These are phyloP conservation scores for Carallia pectinifolia DNA, from an alignment of 345 rosid genomes.

Conservation along the genomic window DNA sequence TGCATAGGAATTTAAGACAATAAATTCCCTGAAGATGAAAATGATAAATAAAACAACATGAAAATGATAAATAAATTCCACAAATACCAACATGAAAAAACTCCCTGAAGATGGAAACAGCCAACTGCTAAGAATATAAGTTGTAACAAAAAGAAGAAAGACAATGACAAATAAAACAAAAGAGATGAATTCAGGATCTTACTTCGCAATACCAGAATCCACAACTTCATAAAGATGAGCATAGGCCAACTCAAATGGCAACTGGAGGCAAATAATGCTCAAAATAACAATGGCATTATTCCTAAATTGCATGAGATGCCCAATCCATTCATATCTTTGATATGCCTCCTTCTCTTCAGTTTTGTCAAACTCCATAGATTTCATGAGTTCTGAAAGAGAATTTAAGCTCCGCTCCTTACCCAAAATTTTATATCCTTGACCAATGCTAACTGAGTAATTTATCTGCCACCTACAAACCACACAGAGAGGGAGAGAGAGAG, in stretches of 20 bases:
- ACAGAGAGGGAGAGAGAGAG: constrained; percentile 11
- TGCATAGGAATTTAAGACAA: too few species aligned
- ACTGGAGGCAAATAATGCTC: constrained; percentile 83
- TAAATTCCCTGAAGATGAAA: too few species aligned
- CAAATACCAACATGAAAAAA: too few species aligned
- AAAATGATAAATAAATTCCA: too few species aligned
- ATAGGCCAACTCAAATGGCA: constrained; percentile 96
- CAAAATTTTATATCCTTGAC: constrained; percentile 54
- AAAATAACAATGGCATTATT: constrained; percentile 66
- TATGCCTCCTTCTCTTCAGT: constrained; percentile 61
- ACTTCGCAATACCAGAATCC: constrained; percentile 58
- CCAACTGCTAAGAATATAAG: too few species aligned
- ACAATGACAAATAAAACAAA: background rate
- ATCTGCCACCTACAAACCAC: constrained; percentile 69
- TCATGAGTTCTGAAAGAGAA: constrained; percentile 45
- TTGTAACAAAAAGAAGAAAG: too few species aligned
- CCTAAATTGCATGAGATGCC: constrained; percentile 69
- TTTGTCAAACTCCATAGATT: constrained; percentile 45
- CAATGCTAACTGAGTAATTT: constrained; percentile 52
- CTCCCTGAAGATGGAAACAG: too few species aligned
- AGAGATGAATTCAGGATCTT: constrained; percentile 29
- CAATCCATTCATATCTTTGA: constrained; percentile 88
- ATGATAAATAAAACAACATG: too few species aligned
- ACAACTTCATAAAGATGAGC: constrained; percentile 83
- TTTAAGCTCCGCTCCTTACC: constrained; percentile 60